Evolutionary conservation across 768 basidiomycete species (phyloP).

Genomic region (Boletus sensibilis): DNA sequence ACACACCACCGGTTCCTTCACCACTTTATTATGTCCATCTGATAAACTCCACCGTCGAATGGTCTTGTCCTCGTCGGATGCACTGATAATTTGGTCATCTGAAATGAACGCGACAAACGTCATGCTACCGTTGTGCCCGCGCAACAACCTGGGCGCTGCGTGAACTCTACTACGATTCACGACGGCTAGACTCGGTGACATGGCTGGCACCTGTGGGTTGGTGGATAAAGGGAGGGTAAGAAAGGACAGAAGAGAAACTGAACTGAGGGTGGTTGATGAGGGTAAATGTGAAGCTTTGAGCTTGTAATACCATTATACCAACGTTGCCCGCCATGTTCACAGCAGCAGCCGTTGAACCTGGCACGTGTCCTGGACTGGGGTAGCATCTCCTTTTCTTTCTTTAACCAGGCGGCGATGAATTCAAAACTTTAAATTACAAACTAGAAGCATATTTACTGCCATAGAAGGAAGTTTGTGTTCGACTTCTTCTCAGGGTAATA

Average conservation of each 20-base stretch:
- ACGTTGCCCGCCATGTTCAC: not conserved
- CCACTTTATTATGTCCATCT: not conserved
- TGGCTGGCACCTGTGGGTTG: not conserved
- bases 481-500: not conserved
- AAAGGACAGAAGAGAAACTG: not conserved
- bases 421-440: not conserved
- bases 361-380: not conserved
- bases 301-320: too few species aligned
- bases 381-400: not conserved
- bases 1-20: slow-evolving; percentile 5
- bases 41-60: slow-evolving; percentile 19
- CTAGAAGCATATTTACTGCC: too few species aligned
- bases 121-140: slow-evolving; percentile 12
- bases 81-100: slow-evolving; percentile 14
- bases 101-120: slow-evolving; percentile 21
- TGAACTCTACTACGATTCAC: not conserved
- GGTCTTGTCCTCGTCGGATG: slow-evolving; percentile 18
- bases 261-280: not conserved
- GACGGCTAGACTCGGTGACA: slow-evolving; percentile 3
- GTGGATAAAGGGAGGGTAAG: not conserved
- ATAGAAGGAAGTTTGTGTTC: not conserved
- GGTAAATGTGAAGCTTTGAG: not conserved
- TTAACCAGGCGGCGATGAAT: not conserved
- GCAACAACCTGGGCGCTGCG: slow-evolving; percentile 2
- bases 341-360: slow-evolving; percentile 8